Evolutionary conservation across 2,329 filamentous ascomycete species (phyloP).

Genomic region (Stemphylium lycopersici): DNA sequence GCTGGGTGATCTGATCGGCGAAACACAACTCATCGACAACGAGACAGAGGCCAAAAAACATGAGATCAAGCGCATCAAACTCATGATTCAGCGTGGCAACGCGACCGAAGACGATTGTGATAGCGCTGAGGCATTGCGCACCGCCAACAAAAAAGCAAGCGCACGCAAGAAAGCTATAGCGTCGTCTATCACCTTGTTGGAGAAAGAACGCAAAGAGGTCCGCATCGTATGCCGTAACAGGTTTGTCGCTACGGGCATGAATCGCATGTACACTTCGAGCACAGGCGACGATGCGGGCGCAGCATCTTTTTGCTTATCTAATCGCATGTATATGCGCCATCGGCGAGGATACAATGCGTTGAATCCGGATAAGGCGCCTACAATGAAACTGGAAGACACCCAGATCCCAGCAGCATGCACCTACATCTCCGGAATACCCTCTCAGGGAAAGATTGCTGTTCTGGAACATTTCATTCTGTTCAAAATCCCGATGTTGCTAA

Average conservation of each 20-base stretch:
- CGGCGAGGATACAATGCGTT: slow-evolving; percentile 8
- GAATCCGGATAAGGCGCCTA: not conserved
- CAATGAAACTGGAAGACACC: slow-evolving; percentile 19
- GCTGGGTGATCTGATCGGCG: not conserved
- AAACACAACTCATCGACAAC: not conserved
- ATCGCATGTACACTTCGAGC: slow-evolving; percentile 17
- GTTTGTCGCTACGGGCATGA: slow-evolving; percentile 9
- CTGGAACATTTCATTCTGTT: slow-evolving; percentile 9
- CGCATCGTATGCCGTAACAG: slow-evolving; percentile 15
- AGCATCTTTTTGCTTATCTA: slow-evolving; percentile 28
- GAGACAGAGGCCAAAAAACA: not conserved
- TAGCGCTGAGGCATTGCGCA: not conserved
- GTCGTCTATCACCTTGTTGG: not conserved
- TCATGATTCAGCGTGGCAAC: not conserved
- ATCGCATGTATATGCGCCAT: slow-evolving; percentile 25
- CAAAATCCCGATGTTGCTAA: slow-evolving; percentile 14
- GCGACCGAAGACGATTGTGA: not conserved
- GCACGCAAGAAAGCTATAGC: not conserved
- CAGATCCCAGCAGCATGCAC: slow-evolving; percentile 21
- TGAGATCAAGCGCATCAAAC: slow-evolving; percentile 4
- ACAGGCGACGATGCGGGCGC: slow-evolving; percentile 14
- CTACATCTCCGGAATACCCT: slow-evolving; percentile 20
- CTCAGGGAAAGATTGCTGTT: slow-evolving; percentile 11
- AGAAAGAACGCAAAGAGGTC: slow-evolving; percentile 5
- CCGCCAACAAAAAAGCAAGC: slow-evolving; percentile 1